Base-by-base conservation (phyloP, 1,139 yeast genomes). In the Zygoascus meyerae region DNA sequence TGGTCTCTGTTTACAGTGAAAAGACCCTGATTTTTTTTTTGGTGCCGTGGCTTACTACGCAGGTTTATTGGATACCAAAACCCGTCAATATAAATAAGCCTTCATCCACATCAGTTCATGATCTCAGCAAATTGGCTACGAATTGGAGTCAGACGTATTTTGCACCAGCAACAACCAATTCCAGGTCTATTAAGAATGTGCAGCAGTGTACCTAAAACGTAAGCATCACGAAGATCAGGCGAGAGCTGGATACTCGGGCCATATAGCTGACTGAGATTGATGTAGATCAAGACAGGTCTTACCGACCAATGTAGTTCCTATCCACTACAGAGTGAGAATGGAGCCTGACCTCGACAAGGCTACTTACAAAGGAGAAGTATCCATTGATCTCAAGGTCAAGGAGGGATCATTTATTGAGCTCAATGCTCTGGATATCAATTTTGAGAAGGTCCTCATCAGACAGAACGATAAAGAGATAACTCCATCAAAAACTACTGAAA, bases 311-410 rank as follows among this genome's bases (percentile, higher is more conserved):
- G 87, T 85, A 54, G 79, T 74, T 53, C 95, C 95, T 40, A 60
- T 73, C 51, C 86, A 83, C 65, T 86, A 86, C 64, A 77, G 78
- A 54, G 68, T 86, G 54, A 74, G 78, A 38, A 70, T 87, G 56
- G 92, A 85, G 60, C 95, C 95, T 34, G 72, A 79, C 57, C 79
- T 86, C 56, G 75, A 74, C 48, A 77, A 78, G 43, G 86, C 83
- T 17, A 70, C 73, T 33, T 78, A 76, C 67, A 70, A 72, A 42
- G 83, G 83, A 43, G 65, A 68, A 39, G 78, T 73, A 46, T 64
- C 67, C 40, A 77, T 78, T 55, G 75, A 73, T 44, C 69, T 75
- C 55, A 15, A 42, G 8, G 34, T 48, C 31, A 71, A 71, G 46
- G 55, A 66, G 41, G 47, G 50, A 29, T 46, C 55, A 33, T 52